These are phyloP conservation scores for Biscogniauxia marginata DNA, from an alignment of 2,329 filamentous ascomycete species.

Conservation along the genomic window DNA sequence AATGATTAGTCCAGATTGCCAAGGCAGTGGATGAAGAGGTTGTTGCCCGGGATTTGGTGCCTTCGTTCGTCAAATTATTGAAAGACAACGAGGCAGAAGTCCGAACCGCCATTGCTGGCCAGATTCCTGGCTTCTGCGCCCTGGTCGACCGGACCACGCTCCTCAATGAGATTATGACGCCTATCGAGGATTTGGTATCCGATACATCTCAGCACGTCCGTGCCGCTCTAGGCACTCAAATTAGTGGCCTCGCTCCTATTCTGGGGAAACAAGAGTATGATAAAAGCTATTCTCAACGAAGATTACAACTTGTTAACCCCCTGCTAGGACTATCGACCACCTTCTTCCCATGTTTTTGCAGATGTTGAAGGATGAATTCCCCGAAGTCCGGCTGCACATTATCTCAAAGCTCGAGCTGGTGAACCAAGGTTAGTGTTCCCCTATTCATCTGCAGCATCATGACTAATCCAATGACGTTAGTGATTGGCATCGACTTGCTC, in stretches of 20 bases:
- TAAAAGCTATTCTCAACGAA: neutral
- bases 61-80: conserved; percentile 93
- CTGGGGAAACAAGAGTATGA: conserved; percentile 94
- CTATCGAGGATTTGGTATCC: conserved; percentile 92
- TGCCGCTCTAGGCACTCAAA: conserved; percentile 91
- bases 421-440: conserved; percentile 70
- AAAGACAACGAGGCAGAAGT: conserved; percentile 99
- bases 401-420: conserved; percentile 99
- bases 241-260: conserved; percentile 93
- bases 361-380: conserved; percentile 99
- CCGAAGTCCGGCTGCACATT: conserved; percentile 95
- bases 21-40: conserved; percentile 98
- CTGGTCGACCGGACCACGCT: conserved; percentile 85
- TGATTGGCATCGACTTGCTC: conserved; percentile 95
- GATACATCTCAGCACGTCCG: conserved; percentile 97
- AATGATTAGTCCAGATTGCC: conserved; percentile 65
- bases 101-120: conserved; percentile 91
- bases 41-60: conserved; percentile 87
- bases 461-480: conserved; percentile 43
- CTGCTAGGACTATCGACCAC: conserved; percentile 84
- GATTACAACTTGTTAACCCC: conserved; percentile 19
- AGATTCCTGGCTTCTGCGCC: conserved; percentile 95
- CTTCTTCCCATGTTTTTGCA: conserved; percentile 97
- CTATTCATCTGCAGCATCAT: neutral
- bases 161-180: conserved; percentile 94